Evolutionary conservation across 164 flowering plant genomes (phyloP), one percentile per base, ranked within the genome.

Genomic region (Magnolia officinalis): DNA sequence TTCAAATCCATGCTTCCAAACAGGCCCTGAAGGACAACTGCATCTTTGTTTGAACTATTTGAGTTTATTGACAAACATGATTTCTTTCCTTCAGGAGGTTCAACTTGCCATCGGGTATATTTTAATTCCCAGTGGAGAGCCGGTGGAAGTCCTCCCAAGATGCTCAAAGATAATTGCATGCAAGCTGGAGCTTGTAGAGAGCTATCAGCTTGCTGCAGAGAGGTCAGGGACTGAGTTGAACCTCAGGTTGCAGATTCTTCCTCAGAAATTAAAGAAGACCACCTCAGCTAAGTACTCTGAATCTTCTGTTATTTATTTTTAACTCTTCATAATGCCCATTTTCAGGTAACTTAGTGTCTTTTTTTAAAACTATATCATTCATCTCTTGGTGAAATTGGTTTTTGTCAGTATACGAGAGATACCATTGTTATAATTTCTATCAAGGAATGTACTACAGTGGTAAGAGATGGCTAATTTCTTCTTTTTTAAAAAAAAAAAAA

Each of bases 91-190:
- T 78, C 70, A 96, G 99, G 99, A 96, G 87, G 99, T 89, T 67
- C 91, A 98, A 49, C 94, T 96, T 78, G 99, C 99, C 66, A 96
- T 96, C 9, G 98, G 93, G 80, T 96, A 93, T 73, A 96, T 95
- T 49, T 98, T 95, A 70, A 93, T 96, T 81, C 99, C 99, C 19
- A 95, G 99, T 14, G 95, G 96, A 73, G 99, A 96, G 78, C 85
- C 99, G 10, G 99, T 95, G 20, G 99, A 96, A 77, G 97, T 96
- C 78, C 96, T 96, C 21, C 99, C 99, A 14, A 87, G 97, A 77
- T 82, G 93, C 31, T 91, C 98, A 2, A 95, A 92, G 24, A 96
- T 96, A 77, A 83, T 93, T 74, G 99, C 96, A 21, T 83, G 90
- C 63, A 98, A 96, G 74, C 85, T 93, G 58, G 88, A 93, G 85